Evolutionary conservation across 805 yeast genomes (phyloP).

Genomic region (Saccharomyces cerevisiae): DNA sequence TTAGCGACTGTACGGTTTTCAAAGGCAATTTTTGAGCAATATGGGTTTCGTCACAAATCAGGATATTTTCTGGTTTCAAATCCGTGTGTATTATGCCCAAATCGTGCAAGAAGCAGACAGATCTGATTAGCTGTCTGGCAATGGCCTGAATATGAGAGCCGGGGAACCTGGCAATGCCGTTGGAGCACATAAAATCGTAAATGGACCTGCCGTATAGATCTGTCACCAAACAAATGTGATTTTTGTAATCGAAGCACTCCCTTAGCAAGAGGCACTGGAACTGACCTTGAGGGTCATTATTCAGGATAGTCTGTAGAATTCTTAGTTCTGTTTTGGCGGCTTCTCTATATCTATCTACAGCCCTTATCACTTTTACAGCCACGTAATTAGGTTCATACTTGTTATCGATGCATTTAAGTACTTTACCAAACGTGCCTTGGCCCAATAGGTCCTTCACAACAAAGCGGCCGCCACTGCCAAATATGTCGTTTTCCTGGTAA

Average conservation of each 20-base stretch:
- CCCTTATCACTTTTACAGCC: slow-evolving; percentile 87
- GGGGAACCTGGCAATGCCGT: slow-evolving; percentile 83
- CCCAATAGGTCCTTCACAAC: slow-evolving; percentile 65
- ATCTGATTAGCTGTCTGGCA: slow-evolving; percentile 73
- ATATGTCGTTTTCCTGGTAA: slow-evolving; percentile 46
- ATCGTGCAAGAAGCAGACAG: slow-evolving; percentile 85
- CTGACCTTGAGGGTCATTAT: slow-evolving; percentile 49
- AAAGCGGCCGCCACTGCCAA: slow-evolving; percentile 62
- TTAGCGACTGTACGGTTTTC: slow-evolving; percentile 14
- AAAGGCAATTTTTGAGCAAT: slow-evolving; percentile 20
- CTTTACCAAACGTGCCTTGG: slow-evolving; percentile 97
- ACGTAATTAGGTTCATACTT: slow-evolving; percentile 34
- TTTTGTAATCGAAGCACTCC: slow-evolving; percentile 86
- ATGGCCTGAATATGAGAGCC: slow-evolving; percentile 88
- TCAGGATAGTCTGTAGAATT: slow-evolving; percentile 39
- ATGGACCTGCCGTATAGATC: slow-evolving; percentile 77
- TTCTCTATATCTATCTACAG: slow-evolving; percentile 88
- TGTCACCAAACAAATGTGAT: slow-evolving; percentile 91
- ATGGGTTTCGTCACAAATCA: slow-evolving; percentile 36
- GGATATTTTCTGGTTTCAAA: slow-evolving; percentile 89
- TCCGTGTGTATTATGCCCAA: slow-evolving; percentile 90
- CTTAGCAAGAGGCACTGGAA: slow-evolving; percentile 66
- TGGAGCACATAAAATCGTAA: slow-evolving; percentile 82
- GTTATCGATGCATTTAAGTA: slow-evolving; percentile 78
- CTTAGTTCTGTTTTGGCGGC: slow-evolving; percentile 91